Base-by-base conservation (phyloP, 805 yeast genomes). In the Blastobotrys terrestris region DNA sequence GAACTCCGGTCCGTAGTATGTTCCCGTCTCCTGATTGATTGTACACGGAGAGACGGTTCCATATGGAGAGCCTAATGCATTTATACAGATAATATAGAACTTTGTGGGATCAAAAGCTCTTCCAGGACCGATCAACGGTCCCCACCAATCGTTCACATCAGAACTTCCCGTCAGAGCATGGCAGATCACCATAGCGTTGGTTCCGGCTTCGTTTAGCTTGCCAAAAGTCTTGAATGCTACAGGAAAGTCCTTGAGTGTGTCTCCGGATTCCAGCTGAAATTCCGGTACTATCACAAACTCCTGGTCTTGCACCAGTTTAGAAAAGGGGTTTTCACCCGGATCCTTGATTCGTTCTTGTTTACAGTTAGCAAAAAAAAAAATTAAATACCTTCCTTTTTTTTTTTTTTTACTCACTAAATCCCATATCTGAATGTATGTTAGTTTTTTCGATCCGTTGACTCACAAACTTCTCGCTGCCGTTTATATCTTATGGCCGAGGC, bases 101-200 rank as follows among this genome's bases (percentile, higher is more conserved):
- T 86, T 78, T 0, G 90, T 74, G 0, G 97, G 96, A 69, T 94
- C 99, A 68, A 94, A 89, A 0, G 98, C 95, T 53, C 84, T 79
- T 13, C 81, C 86, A 2, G 81, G 79, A 0, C 98, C 99, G 26
- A 94, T 71, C 20, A 94, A 69, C 0, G 98, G 97, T 0, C 98
- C 97, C 99, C 99, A 94, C 99, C 99, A 94, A 63, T 94, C 99
- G 41, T 85, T 78, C 15, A 92, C 96, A 66, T 94, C 98, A 0
- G 96, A 79, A 0, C 97, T 89, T 0, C 99, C 99, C 0, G 98
- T 90, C 52, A 94, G 74, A 0, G 99, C 98, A 72, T 94, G 99
- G 61, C 96, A 87, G 13, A 94, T 87, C n/a, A 94, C 81, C 75
- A 94, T 73, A 54, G 84, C 90, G 65, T 94, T 94, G 59, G 83